Conservation (phyloP, 1,139 yeast species). For the Taphrina sp. region DNA sequence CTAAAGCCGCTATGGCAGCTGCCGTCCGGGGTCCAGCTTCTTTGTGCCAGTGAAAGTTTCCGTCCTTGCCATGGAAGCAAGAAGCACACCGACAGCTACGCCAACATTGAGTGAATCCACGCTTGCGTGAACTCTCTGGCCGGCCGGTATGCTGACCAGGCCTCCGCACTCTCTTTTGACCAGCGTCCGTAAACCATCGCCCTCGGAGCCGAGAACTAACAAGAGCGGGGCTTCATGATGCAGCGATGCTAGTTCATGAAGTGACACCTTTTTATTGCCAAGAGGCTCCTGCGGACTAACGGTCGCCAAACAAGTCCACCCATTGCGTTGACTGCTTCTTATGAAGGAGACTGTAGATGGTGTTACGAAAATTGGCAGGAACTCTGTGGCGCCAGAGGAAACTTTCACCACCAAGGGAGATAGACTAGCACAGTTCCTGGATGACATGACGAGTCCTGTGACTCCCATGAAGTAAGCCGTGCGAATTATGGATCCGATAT, state of each 20-base stretch:
- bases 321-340: constrained; percentile 54
- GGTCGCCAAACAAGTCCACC: constrained; percentile 76
- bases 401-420: constrained; percentile 79
- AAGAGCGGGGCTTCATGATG: constrained; percentile 5
- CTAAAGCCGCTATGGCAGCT: too few relatives aligned
- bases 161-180: constrained; percentile 16
- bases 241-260: not conserved
- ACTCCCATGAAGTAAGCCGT: constrained; percentile 82
- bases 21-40: too few relatives aligned
- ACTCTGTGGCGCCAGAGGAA: constrained; percentile 84
- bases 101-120: constrained; percentile 28
- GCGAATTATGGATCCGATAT: constrained; percentile 80
- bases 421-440: constrained; percentile 61
- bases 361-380: constrained; percentile 60
- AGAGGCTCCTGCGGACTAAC: constrained; percentile 44
- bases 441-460: constrained; percentile 72
- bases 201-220: constrained; percentile 22
- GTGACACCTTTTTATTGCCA: not conserved
- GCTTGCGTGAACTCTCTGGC: not conserved
- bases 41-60: too few relatives aligned
- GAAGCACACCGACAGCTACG: constrained; percentile 18
- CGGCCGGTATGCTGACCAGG: constrained; percentile 4
- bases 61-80: constrained; percentile 14
- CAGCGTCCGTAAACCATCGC: constrained; percentile 11
- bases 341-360: constrained; percentile 62